Base-by-base conservation (phyloP, 164 flowering plant genomes). In the Buxus sempervirens region DNA sequence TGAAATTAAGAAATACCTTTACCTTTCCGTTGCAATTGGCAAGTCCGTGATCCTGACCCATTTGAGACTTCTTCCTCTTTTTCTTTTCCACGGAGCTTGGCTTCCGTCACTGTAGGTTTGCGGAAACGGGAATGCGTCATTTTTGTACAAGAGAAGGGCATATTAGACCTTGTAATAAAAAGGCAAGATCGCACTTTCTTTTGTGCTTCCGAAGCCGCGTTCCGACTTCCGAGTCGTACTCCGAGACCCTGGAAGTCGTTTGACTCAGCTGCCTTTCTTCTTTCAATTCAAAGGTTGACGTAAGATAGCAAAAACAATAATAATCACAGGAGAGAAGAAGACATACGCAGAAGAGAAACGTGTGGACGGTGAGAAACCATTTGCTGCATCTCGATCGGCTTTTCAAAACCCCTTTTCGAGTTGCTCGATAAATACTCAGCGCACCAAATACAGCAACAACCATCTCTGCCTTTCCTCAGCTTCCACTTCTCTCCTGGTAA, bases 341-440 rank as follows among this genome's bases (percentile, higher is more conserved):
- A n/a, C n/a, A n/a, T n/a, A n/a, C n/a, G n/a, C 14, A 14, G 1
- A 15, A 4, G 25, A 18, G 63, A 70, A 70, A 70, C 73, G 77
- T 74, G 72, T 63, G 72, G 76, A 53, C 72, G 76, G 76, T 49
- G 65, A 64, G 24, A 28, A 21, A 0, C 28, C 9, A 41, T 27
- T 18, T 2, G 9, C 1, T 23, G 15, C 0, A 2, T 32, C 57
- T 16, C 32, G 1, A 41, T 22, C 36, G 21, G 38, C 20, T 42
- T 21, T 2, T 8, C 48, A 14, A 10, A 26, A 0, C 12, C 16
- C 20, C n/a, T 56, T 22, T 54, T 38, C 56, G 21, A 63, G 19
- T 16, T 2, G 9, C 36, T 57, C 38, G 42, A 60, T 57, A 67
- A 48, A 66, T 41, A 36, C 42, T 27, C 55, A 22, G 9, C 38